Percentiles rank a stretch among this genome's conserved stretches.
Conservation (phyloP, 1,139 yeast species). For the Blastobotrys niveus region DNA sequence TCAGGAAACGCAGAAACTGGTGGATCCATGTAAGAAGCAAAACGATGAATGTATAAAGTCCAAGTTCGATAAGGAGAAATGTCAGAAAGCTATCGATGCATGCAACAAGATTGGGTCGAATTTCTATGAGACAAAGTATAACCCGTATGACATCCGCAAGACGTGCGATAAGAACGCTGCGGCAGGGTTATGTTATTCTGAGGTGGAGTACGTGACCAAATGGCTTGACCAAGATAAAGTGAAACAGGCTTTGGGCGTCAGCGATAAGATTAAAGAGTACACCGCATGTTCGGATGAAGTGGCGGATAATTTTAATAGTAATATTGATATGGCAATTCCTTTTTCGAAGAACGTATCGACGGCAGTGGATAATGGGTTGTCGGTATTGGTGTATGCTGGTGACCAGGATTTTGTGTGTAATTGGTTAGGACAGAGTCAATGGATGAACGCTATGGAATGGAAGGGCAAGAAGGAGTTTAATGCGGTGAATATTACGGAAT, state of each 20-base stretch:
- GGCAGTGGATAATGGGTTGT: constrained; percentile 51
- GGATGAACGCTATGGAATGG: constrained; percentile 71
- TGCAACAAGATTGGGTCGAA: constrained; percentile 55
- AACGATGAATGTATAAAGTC: not conserved
- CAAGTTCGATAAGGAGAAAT: not conserved
- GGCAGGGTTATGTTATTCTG: constrained; percentile 65
- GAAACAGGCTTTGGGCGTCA: constrained; percentile 65
- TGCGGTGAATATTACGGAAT: constrained; percentile 35
- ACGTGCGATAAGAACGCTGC: constrained; percentile 58
- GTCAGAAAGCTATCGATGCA: constrained; percentile 18
- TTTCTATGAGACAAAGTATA: constrained; percentile 53
- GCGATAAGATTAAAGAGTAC: constrained; percentile 76
- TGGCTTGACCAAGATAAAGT: constrained; percentile 66
- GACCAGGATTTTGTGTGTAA: constrained; percentile 87
- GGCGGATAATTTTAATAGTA: constrained; percentile 59
- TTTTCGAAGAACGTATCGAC: constrained; percentile 57
- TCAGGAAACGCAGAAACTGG: not conserved
- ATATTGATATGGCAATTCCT: constrained; percentile 61
- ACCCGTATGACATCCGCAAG: constrained; percentile 62
- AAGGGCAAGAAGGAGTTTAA: constrained; percentile 30
- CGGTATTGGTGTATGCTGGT: constrained; percentile 79
- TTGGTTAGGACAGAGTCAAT: constrained; percentile 82
- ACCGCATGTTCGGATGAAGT: constrained; percentile 61
- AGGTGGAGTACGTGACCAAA: constrained; percentile 56
- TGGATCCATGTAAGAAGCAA: no score